These are phyloP conservation scores for Thermoascus crustaceus DNA, from an alignment of 2,329 filamentous ascomycete genomes.

Conservation along the genomic window DNA sequence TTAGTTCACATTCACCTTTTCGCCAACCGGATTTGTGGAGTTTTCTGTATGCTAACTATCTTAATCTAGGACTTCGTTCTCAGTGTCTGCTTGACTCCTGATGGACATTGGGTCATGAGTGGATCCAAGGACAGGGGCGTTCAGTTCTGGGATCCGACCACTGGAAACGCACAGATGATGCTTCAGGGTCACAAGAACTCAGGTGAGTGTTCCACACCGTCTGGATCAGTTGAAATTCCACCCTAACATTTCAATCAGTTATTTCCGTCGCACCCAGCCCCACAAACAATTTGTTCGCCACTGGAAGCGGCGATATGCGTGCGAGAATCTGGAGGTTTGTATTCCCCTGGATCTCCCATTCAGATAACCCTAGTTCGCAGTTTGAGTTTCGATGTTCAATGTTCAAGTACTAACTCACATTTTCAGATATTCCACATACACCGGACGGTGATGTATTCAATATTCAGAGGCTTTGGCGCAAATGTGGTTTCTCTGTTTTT, in stretches of 20 bases:
- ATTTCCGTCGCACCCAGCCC: slow-evolving; percentile 96
- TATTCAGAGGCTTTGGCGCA: slow-evolving; percentile 25
- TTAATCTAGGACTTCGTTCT: slow-evolving; percentile 77
- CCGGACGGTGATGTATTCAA: slow-evolving; percentile 28
- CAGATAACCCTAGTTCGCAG: background rate
- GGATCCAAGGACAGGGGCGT: slow-evolving; percentile 96
- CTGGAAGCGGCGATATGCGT: slow-evolving; percentile 94
- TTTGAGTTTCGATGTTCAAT: background rate
- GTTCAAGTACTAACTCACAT: too few species aligned
- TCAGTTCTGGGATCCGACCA: slow-evolving; percentile 96
- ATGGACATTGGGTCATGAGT: slow-evolving; percentile 91
- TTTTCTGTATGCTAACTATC: slow-evolving; percentile 11
- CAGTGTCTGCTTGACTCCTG: slow-evolving; percentile 87
- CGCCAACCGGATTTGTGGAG: slow-evolving; percentile 5
- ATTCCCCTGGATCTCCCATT: background rate
- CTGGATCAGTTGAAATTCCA: slow-evolving; percentile 4
- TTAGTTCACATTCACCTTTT: slow-evolving; percentile 36
- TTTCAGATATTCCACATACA: slow-evolving; percentile 31
- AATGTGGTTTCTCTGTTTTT: slow-evolving; percentile 18
- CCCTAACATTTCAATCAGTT: slow-evolving; percentile 44
- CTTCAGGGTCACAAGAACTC: slow-evolving; percentile 98
- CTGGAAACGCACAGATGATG: slow-evolving; percentile 93
- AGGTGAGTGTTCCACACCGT: slow-evolving; percentile 37
- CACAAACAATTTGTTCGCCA: slow-evolving; percentile 80
- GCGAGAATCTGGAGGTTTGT: slow-evolving; percentile 87